phyloP scores from a whole-genome alignment of 371 early-diverging fungal species.

The Rhizopus arrhizus region DNA sequence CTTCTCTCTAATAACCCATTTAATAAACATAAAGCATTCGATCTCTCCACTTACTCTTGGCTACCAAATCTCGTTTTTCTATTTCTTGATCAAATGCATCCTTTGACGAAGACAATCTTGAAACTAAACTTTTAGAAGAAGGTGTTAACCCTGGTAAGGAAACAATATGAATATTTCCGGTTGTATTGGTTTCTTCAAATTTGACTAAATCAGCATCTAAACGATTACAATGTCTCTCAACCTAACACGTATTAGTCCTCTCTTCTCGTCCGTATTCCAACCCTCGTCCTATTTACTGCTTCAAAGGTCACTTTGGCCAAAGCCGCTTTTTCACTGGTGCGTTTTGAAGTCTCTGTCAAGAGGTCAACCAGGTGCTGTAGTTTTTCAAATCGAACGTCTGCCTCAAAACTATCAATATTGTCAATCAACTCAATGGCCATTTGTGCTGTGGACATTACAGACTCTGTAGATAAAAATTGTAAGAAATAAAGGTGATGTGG shows the following conservation, averaged over 20 bases:
- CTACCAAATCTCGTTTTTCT: constrained; percentile 17
- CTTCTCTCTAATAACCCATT: constrained; percentile 15
- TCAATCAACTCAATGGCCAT: constrained; percentile 63
- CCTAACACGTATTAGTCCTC: constrained; percentile 17
- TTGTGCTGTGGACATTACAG: constrained; percentile 63
- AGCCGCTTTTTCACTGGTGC: constrained; percentile 91
- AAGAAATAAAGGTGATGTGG: too few species aligned
- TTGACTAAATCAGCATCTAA: constrained; percentile 53
- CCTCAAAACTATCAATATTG: constrained; percentile 45
- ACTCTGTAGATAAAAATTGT: constrained; percentile 32
- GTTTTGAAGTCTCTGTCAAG: constrained; percentile 74
- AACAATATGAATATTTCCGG: constrained; percentile 41
- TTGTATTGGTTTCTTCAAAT: constrained; percentile 44
- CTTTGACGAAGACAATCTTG: constrained; percentile 12
- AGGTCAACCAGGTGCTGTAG: constrained; percentile 63
- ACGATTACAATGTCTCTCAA: constrained; percentile 50
- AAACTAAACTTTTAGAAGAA: constrained; percentile 36
- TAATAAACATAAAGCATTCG: neutral
- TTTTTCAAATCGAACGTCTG: constrained; percentile 59
- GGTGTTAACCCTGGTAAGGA: constrained; percentile 44
- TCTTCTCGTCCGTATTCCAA: neutral
- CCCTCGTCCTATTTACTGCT: constrained; percentile 61
- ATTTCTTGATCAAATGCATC: constrained; percentile 8
- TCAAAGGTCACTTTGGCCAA: constrained; percentile 92
- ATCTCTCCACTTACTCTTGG: constrained; percentile 16